Percentiles rank a stretch among this genome's conserved stretches.
phyloP scores from a whole-genome alignment of 805 yeast genomes.

The Cyberlindnera mrakii region DNA sequence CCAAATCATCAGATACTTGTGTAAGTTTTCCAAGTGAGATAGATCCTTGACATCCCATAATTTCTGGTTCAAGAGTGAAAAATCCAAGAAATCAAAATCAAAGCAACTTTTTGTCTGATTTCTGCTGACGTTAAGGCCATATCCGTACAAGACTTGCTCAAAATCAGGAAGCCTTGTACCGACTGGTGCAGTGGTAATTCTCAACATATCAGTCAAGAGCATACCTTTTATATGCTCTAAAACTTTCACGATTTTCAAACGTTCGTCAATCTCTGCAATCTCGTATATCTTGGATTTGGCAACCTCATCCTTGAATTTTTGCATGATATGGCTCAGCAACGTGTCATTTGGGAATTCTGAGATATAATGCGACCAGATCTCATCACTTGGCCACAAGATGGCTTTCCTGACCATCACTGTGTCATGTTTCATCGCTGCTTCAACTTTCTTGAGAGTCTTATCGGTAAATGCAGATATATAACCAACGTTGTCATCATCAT shows the following conservation, averaged over 20 bases:
- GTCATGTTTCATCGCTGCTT: conserved; percentile 42
- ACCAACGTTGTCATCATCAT: conserved; percentile 30
- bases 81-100: conserved; percentile 34
- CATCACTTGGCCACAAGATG: conserved; percentile 73
- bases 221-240: conserved; percentile 38
- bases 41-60: conserved; percentile 10
- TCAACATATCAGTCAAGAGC: conserved; percentile 50
- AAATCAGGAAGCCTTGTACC: conserved; percentile 38
- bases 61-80: conserved; percentile 2
- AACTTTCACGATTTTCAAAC: conserved; percentile 30
- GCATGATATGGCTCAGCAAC: conserved; percentile 39
- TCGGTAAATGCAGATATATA: conserved; percentile 48
- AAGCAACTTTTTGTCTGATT: conserved; percentile 48
- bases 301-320: conserved; percentile 38
- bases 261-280: conserved; percentile 33
- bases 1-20: conserved; percentile 59
- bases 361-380: conserved; percentile 60
- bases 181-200: conserved; percentile 60
- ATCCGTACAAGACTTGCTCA: conserved; percentile 42
- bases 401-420: conserved; percentile 53
- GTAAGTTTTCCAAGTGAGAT: conserved; percentile 50
- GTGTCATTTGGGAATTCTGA: conserved; percentile 51
- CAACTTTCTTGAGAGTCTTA: conserved; percentile 40
- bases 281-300: conserved; percentile 25
- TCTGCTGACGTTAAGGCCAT: conserved; percentile 30